Conservation (phyloP, 306 rosid genomes). For the Citrullus mucosospermus region DNA sequence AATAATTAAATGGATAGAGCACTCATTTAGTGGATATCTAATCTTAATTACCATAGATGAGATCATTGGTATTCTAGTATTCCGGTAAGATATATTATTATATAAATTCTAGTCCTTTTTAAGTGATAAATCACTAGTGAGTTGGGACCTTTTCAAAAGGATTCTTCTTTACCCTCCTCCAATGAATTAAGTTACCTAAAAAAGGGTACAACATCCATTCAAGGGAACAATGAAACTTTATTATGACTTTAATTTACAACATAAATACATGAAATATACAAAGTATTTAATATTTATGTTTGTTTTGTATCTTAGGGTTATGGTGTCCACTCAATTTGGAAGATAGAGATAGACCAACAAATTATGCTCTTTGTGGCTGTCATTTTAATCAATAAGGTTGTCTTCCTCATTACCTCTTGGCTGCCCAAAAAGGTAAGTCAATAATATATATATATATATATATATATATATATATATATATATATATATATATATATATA, state of each 20-base stretch:
- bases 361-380: background rate
- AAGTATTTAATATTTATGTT: background rate
- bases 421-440: background rate
- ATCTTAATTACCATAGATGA: too few relatives aligned
- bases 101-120: background rate
- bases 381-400: background rate
- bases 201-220: background rate
- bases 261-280: background rate
- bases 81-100: too few relatives aligned
- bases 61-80: too few relatives aligned
- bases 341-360: background rate
- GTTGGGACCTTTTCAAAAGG: background rate
- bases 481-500: too few relatives aligned
- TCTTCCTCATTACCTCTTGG: background rate
- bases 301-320: background rate
- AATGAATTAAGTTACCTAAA: background rate
- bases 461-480: too few relatives aligned
- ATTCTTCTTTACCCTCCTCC: background rate
- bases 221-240: background rate
- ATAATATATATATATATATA: too few relatives aligned
- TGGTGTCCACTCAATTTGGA: background rate
- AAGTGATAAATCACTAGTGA: background rate
- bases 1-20: background rate
- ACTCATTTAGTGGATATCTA: too few relatives aligned
- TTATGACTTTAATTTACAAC: background rate